Percentiles rank a stretch among this genome's conserved stretches.
phyloP scores from a whole-genome alignment of 345 rosid genomes.

The Gossypium longicalyx region DNA sequence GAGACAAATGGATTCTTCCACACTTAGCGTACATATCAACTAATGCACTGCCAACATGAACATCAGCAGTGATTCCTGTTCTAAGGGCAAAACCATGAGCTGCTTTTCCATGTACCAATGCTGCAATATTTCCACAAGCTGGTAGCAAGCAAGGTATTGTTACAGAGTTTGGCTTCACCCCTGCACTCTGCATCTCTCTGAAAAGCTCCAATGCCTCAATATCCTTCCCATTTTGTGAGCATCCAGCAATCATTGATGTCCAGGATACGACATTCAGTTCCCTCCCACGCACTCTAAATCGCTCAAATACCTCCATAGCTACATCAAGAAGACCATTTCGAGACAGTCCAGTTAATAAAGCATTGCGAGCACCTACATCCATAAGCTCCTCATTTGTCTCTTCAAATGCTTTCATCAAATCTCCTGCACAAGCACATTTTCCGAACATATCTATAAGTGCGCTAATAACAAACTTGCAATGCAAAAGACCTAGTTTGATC shows the following conservation, averaged over 20 bases:
- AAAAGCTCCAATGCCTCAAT: constrained; percentile 53
- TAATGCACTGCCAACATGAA: constrained; percentile 62
- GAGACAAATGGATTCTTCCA: constrained; percentile 53
- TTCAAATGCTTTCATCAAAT: constrained; percentile 36
- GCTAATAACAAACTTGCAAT: constrained; percentile 37
- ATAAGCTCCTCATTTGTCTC: constrained; percentile 24
- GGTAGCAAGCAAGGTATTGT: constrained; percentile 69
- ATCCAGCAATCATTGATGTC: constrained; percentile 59
- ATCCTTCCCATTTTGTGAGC: constrained; percentile 62
- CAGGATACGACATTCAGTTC: constrained; percentile 59
- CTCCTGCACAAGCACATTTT: constrained; percentile 37
- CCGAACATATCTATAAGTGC: constrained; percentile 59
- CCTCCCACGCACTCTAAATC: constrained; percentile 32
- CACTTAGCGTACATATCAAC: constrained; percentile 81
- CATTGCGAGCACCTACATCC: constrained; percentile 55
- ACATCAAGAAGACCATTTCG: constrained; percentile 49
- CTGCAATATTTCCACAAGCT: constrained; percentile 63
- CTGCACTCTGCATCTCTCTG: constrained; percentile 57
- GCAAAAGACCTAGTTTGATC: constrained; percentile 38
- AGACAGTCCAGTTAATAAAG: constrained; percentile 49
- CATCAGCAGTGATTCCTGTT: constrained; percentile 38
- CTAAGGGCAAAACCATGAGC: constrained; percentile 53
- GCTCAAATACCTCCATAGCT: constrained; percentile 44
- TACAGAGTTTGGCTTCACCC: constrained; percentile 53
- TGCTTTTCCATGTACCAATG: constrained; percentile 54